These are phyloP conservation scores for Epichloe brachyelytri DNA, from an alignment of 2,329 filamentous ascomycete species.

Conservation along the genomic window DNA sequence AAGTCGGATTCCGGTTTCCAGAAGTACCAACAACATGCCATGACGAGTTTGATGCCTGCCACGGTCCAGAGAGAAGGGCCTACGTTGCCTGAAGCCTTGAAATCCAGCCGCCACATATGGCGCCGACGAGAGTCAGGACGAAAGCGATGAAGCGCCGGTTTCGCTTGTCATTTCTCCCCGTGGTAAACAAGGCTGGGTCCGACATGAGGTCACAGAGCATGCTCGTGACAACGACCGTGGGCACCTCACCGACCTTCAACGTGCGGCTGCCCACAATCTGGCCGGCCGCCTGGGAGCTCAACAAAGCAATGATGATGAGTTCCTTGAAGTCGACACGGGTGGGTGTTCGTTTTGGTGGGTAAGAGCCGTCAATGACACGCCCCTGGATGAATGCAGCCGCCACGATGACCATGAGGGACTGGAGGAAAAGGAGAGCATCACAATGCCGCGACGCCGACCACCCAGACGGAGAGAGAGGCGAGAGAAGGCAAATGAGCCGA, in stretches of 20 bases:
- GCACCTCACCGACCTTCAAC: constrained; percentile 39
- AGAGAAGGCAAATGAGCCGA: constrained; percentile 37
- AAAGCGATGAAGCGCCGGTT: constrained; percentile 33
- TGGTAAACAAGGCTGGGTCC: constrained; percentile 33
- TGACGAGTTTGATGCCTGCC: constrained; percentile 29
- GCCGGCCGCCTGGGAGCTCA: constrained; percentile 41
- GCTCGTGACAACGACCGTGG: constrained; percentile 41
- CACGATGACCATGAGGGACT: constrained; percentile 36
- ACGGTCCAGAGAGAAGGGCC: constrained; percentile 31
- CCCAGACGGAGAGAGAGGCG: constrained; percentile 12
- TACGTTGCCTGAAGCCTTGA: constrained; percentile 27
- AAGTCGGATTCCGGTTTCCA: constrained; percentile 14
- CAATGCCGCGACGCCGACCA: constrained; percentile 22
- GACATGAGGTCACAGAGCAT: constrained; percentile 40
- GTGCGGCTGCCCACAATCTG: constrained; percentile 37
- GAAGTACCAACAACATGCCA: constrained; percentile 22
- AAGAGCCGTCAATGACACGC: constrained; percentile 15
- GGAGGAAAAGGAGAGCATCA: constrained; percentile 37
- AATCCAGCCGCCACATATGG: constrained; percentile 35
- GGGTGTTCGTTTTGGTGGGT: constrained; percentile 5
- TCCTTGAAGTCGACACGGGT: constrained; percentile 14
- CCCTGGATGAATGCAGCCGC: constrained; percentile 39
- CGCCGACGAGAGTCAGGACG: constrained; percentile 32
- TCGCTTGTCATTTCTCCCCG: constrained; percentile 32
- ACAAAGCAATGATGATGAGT: constrained; percentile 29